Evolutionary conservation across 176 grass and related monocot genomes (phyloP).

Genomic region (Bothriochloa decipiens): DNA sequence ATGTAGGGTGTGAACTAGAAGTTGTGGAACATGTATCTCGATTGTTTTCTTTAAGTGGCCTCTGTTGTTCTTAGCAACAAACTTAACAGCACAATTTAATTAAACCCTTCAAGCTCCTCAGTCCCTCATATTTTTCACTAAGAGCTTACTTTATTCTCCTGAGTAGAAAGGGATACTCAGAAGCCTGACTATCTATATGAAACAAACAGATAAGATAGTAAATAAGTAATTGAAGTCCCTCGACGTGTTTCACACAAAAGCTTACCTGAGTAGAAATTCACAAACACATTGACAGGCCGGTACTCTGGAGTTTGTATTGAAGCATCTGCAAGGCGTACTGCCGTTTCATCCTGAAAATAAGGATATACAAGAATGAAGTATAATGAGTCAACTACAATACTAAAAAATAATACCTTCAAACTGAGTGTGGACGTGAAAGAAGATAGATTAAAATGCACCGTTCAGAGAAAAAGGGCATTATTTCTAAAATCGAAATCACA

Average conservation of each 20-base stretch:
- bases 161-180: not conserved
- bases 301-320: conserved; percentile 80
- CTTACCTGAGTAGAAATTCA: conserved; percentile 91
- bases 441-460: not conserved
- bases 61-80: not conserved
- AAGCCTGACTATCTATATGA: not conserved
- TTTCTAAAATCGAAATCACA: conserved; percentile 18
- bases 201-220: conserved; percentile 3
- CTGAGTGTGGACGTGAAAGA: not conserved
- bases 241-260: not conserved
- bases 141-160: not conserved
- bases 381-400: not conserved
- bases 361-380: not conserved
- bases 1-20: not conserved
- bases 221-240: not conserved
- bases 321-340: conserved; percentile 66
- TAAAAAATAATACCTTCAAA: not conserved
- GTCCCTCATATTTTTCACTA: not conserved
- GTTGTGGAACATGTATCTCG: not conserved
- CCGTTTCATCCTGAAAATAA: conserved; percentile 78
- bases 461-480: not conserved
- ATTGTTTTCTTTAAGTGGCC: not conserved
- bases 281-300: conserved; percentile 83
- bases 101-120: not conserved
- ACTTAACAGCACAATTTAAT: not conserved